Evolutionary conservation across 2,329 filamentous ascomycete genomes (phyloP).

Genomic region (Calonectria henricotiae): DNA sequence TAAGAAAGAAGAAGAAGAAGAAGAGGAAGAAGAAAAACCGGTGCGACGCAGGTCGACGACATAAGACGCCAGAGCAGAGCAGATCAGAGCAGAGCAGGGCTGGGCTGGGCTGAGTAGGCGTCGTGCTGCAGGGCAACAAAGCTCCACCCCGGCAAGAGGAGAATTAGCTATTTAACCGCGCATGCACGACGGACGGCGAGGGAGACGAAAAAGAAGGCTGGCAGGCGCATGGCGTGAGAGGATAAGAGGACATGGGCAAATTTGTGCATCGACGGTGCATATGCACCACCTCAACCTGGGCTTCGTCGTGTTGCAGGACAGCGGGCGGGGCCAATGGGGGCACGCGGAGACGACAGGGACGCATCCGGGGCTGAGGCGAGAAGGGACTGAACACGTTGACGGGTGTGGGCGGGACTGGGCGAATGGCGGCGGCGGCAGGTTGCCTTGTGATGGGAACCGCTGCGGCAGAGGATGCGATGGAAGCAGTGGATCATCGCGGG

Average conservation of each 20-base stretch:
- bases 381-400: conserved; percentile 28
- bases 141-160: conserved; percentile 39
- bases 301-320: conserved; percentile 21
- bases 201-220: not conserved
- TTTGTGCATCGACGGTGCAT: conserved; percentile 47
- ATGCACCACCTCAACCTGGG: conserved; percentile 44
- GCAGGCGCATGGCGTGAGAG: conserved; percentile 41
- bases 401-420: conserved; percentile 13
- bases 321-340: conserved; percentile 26
- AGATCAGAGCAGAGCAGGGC: conserved; percentile 32
- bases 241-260: conserved; percentile 36
- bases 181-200: conserved; percentile 1
- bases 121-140: not conserved
- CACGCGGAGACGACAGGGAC: conserved; percentile 34
- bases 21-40: conserved; percentile 26
- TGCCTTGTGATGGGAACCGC: conserved; percentile 20
- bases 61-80: conserved; percentile 19
- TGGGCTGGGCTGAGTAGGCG: too few species aligned
- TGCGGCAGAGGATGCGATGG: conserved; percentile 19
- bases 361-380: conserved; percentile 44
- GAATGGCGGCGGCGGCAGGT: not conserved
- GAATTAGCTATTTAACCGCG: conserved; percentile 46
- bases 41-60: conserved; percentile 28
- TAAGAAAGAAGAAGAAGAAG: too few species aligned
- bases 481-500: not conserved